Evolutionary conservation across 257 asterid genomes (phyloP), one percentile per base, ranked within the genome.

Genomic region (Plantago elongata): DNA sequence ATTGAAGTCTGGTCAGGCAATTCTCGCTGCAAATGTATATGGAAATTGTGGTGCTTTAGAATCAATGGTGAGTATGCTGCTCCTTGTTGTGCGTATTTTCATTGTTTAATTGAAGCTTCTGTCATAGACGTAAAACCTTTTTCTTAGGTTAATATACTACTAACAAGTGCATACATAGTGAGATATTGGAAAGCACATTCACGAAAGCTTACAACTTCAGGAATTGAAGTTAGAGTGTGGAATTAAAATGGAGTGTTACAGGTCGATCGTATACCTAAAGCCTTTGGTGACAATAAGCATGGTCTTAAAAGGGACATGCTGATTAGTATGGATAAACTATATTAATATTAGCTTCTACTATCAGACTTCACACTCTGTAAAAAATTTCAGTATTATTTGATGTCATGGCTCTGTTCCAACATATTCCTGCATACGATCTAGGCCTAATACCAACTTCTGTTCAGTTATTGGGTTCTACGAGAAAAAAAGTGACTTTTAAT

Each of bases 1-100:
- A 12, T 64, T 75, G 69, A 78, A 81, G 69, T 81, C 94, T 57
- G 94, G 88, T 40, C 83, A 78, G 65, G 83, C 94, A 7, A 83
- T 76, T 65, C 68, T 82, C 37, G 83, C 89, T 48, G 81, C 85
- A 34, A 79, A 68, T 69, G 78, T 61, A 54, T 75, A 77, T 72
- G 89, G 85, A 61, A 77, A 37, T 74, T 79, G 79, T 34, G 69
- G 79, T 46, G 78, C 68, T 62, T 75, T 70, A 40, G 85, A 74
- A 64, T 72, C 88, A 46, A 47, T 69, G 81, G 88, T 82, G 60
- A 76, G 67, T 67, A 64, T 34, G 8, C 4, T 0, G 5, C 40
- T 7, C 40, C 4, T 3, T 34, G 40, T 65, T 61, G 13, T 49
- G 14, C 17, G 49, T 51, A 15, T 13, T 45, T 63, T 34, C 17